Conservation (phyloP, 352 stramenopile genomes). For the Pythium dissimile region DNA sequence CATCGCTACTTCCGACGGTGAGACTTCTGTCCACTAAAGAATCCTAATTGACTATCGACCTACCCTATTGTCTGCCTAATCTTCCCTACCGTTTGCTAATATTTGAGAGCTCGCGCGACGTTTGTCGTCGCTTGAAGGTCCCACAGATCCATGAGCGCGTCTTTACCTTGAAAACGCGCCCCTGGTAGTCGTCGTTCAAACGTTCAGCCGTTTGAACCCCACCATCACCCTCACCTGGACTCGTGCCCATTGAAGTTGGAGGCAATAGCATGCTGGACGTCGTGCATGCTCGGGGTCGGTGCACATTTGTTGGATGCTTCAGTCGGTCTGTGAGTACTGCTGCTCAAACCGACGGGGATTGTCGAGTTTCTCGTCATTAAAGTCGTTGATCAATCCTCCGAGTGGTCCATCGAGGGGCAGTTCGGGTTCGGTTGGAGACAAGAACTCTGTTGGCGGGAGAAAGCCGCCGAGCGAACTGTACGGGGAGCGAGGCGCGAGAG, state of each 20-base stretch:
- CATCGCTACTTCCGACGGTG: background rate
- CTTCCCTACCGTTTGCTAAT: slow-evolving; percentile 9
- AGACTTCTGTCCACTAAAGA: slow-evolving; percentile 17
- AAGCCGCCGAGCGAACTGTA: slow-evolving; percentile 67
- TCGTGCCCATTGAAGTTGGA: background rate
- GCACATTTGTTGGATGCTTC: slow-evolving; percentile 9
- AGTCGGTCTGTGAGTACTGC: slow-evolving; percentile 34
- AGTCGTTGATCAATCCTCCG: slow-evolving; percentile 37
- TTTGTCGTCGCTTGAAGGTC: too few species aligned
- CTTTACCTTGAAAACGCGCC: too few species aligned
- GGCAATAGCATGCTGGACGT: background rate
- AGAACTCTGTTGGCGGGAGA: slow-evolving; percentile 48
- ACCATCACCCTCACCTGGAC: background rate
- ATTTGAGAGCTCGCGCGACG: background rate
- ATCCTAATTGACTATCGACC: slow-evolving; percentile 27
- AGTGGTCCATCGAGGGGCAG: slow-evolving; percentile 45
- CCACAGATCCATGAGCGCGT: too few species aligned
- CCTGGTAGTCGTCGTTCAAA: background rate
- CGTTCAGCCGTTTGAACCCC: too few species aligned
- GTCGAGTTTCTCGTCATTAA: slow-evolving; percentile 22
- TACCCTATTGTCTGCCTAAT: slow-evolving; percentile 25
- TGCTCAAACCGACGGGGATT: slow-evolving; percentile 22
- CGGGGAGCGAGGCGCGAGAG: slow-evolving; percentile 16
- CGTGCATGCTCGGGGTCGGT: background rate
- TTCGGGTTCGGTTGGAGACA: slow-evolving; percentile 38